Conservation (phyloP, 345 rosid genomes). For the Populus ilicifolia region DNA sequence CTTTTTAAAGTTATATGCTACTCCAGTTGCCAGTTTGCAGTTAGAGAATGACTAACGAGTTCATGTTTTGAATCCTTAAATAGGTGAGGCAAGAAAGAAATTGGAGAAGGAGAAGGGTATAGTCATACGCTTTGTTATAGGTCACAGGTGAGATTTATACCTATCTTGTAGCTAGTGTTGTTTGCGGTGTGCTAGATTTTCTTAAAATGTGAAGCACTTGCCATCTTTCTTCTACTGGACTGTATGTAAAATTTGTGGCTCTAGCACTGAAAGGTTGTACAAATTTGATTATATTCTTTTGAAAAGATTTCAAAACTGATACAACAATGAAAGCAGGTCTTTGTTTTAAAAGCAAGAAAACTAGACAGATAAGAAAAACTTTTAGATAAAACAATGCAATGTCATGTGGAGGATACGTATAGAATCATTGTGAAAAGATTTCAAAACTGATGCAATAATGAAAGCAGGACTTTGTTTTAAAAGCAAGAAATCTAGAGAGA, state of each 20-base stretch:
- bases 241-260: background rate
- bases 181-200: background rate
- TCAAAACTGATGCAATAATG: background rate
- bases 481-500: background rate
- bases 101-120: constrained; percentile 80
- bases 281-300: background rate
- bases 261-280: background rate
- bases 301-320: background rate
- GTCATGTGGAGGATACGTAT: background rate
- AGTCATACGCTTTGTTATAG: constrained; percentile 79
- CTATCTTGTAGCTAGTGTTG: background rate
- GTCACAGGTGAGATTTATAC: constrained; percentile 57
- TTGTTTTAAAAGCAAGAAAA: background rate
- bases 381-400: background rate
- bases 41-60: background rate
- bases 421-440: background rate
- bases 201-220: background rate
- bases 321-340: background rate
- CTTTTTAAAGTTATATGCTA: background rate
- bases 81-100: constrained; percentile 58
- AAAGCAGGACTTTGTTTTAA: background rate
- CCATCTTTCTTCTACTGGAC: background rate
- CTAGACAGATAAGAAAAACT: background rate
- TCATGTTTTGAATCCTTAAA: background rate
- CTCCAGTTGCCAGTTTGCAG: background rate